Conservation (phyloP, 2,329 filamentous ascomycete species). For the Fusarium longipes region DNA sequence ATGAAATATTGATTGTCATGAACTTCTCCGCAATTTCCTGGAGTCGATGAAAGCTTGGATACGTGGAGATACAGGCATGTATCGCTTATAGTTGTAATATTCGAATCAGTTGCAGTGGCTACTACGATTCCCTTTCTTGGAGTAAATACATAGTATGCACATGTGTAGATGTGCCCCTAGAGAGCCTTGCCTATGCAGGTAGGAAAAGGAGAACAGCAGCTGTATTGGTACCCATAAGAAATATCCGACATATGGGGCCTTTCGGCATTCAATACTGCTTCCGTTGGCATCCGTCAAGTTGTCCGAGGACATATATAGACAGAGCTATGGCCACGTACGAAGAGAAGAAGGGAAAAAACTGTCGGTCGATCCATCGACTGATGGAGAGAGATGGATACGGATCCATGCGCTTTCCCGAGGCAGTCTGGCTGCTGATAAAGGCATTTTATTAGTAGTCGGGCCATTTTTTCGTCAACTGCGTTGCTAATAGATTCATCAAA, state of each 20-base stretch:
- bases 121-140: neutral
- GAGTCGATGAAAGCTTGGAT: constrained; percentile 21
- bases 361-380: neutral
- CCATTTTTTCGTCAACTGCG: constrained; percentile 24
- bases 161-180: neutral
- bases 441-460: constrained; percentile 3
- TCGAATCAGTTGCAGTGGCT: neutral
- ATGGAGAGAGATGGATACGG: constrained; percentile 10
- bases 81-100: neutral
- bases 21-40: constrained; percentile 32
- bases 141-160: neutral
- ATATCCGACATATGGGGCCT: neutral
- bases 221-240: neutral
- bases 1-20: constrained; percentile 22
- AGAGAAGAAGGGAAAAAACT: neutral
- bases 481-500: constrained; percentile 9
- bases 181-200: neutral
- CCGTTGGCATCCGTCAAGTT: neutral
- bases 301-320: constrained; percentile 13
- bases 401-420: constrained; percentile 7
- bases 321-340: constrained; percentile 13
- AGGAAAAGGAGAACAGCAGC: neutral
- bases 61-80: neutral
- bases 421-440: too few species aligned
- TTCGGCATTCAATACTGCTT: constrained; percentile 10